A percentile compares a stretch with the other conserved stretches of the same genome.
These are phyloP conservation scores for Lecanicillium sp. DNA, from an alignment of 2,329 filamentous ascomycete genomes.

Conservation along the genomic window DNA sequence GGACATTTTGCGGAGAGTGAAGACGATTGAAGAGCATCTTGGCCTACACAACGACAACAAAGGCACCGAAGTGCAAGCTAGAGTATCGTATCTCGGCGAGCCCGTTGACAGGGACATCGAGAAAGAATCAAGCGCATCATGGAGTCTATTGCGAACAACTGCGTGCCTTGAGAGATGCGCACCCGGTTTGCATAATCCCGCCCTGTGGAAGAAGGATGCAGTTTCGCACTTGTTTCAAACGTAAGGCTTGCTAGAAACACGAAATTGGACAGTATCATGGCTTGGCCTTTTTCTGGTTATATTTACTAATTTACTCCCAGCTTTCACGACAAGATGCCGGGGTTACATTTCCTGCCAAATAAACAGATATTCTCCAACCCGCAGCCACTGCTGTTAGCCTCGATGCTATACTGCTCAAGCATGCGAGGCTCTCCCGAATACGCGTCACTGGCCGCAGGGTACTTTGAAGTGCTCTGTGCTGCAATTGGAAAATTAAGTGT, in stretches of 20 bases:
- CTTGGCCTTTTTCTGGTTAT: neutral
- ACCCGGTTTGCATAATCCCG: constrained; percentile 14
- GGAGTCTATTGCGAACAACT: constrained; percentile 21
- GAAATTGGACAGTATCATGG: too few relatives aligned
- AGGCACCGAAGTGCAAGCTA: constrained; percentile 5
- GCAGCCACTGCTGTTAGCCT: constrained; percentile 32
- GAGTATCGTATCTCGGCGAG: constrained; percentile 5
- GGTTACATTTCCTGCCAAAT: constrained; percentile 34
- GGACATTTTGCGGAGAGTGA: constrained; percentile 12
- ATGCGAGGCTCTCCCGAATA: constrained; percentile 23
- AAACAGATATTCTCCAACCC: constrained; percentile 34
- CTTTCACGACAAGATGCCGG: constrained; percentile 36
- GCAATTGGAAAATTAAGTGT: constrained; percentile 33
- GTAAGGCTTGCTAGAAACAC: too few relatives aligned
- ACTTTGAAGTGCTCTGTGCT: constrained; percentile 28
- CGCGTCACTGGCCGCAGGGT: constrained; percentile 27
- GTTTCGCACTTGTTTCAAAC: constrained; percentile 27
- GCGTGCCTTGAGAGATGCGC: constrained; percentile 19
- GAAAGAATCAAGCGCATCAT: too few relatives aligned
- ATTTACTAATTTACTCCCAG: constrained; percentile 18
- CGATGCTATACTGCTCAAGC: constrained; percentile 35
- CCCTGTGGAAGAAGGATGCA: constrained; percentile 23
- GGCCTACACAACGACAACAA: constrained; percentile 10
- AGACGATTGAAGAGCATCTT: constrained; percentile 18
- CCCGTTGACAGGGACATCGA: too few relatives aligned